Conservation (phyloP, 2,329 filamentous ascomycete genomes). For the Pseudogymnoascus sp. region DNA sequence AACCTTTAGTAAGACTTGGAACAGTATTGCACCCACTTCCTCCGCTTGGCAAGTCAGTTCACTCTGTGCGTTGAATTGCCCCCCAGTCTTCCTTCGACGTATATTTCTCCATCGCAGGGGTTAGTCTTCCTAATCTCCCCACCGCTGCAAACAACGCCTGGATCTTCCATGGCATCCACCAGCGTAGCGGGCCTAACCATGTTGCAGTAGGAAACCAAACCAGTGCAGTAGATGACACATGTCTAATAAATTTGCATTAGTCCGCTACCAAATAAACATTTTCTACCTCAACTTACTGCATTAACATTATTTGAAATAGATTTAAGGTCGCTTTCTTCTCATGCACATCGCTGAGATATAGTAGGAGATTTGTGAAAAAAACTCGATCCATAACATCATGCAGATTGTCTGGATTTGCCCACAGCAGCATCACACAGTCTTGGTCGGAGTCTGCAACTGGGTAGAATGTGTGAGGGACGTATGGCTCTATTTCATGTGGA, state of each 20-base stretch:
- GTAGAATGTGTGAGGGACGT: background rate
- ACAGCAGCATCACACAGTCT: background rate
- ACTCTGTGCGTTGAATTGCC: background rate
- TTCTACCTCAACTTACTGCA: background rate
- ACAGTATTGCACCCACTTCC: background rate
- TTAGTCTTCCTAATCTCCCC: background rate
- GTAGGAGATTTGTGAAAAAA: background rate
- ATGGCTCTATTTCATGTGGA: background rate
- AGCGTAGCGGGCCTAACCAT: background rate
- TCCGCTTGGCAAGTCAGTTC: background rate
- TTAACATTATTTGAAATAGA: background rate
- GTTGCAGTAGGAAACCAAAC: background rate
- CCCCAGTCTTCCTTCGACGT: background rate
- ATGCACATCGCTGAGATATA: constrained; percentile 3
- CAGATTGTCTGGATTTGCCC: background rate
- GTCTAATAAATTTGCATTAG: background rate
- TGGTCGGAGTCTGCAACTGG: background rate
- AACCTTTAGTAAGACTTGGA: background rate
- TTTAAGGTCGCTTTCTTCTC: background rate
- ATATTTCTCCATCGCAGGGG: background rate
- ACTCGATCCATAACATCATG: background rate
- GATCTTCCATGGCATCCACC: constrained; percentile 10
- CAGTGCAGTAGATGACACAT: background rate
- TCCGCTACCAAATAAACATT: background rate
- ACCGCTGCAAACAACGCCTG: background rate